Percentiles rank a stretch among this genome's conserved stretches.
phyloP scores from a whole-genome alignment of 176 grass and related monocot genomes.

The Zoysia pacifica region DNA sequence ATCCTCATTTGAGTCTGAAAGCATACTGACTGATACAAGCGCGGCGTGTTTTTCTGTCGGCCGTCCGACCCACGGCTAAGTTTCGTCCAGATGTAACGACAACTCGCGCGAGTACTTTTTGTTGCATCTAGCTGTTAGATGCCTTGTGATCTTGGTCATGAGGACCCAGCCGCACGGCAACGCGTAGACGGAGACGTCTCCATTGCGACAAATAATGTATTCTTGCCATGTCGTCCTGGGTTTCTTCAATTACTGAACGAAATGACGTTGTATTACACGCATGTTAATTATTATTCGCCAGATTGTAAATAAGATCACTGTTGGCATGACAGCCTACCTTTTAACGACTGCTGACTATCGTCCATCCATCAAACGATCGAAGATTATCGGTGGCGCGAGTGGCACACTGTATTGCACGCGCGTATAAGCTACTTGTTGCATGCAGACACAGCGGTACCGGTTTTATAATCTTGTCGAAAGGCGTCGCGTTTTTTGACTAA shows the following conservation, averaged over 20 bases:
- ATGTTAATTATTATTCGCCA: background rate
- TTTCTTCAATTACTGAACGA: background rate
- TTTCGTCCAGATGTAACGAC: background rate
- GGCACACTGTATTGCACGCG: background rate
- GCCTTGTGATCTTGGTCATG: background rate
- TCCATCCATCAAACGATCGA: too few species aligned
- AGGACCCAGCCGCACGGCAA: background rate
- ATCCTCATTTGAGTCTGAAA: background rate
- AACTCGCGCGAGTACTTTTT: background rate
- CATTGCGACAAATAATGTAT: background rate
- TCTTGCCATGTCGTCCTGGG: too few species aligned
- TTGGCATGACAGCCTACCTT: background rate
- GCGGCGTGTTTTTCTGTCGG: background rate
- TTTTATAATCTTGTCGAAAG: conserved; percentile 16
- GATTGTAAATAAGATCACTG: background rate
- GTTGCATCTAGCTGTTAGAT: background rate
- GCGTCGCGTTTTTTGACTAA: conserved; percentile 9
- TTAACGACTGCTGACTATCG: background rate
- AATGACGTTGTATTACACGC: background rate
- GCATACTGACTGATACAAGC: too few species aligned
- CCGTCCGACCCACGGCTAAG: background rate
- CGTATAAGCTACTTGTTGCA: background rate
- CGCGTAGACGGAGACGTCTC: background rate
- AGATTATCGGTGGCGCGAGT: background rate
- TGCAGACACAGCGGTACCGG: background rate